These are phyloP conservation scores for Cercophora sp. DNA, from an alignment of 495 filamentous ascomycete genomes.

Conservation along the genomic window DNA sequence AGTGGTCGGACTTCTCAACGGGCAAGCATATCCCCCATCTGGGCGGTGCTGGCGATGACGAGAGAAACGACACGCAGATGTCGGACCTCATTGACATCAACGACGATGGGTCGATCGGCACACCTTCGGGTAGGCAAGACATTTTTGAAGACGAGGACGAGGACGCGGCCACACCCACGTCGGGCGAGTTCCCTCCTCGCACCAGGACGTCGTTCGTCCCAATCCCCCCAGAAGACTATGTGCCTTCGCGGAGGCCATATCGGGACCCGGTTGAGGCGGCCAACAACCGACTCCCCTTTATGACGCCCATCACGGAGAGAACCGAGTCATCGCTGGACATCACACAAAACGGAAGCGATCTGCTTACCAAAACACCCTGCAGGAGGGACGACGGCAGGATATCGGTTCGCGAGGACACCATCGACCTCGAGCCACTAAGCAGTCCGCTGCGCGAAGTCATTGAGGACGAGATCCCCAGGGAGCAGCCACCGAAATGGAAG, in stretches of 20 bases:
- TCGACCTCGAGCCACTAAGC: conserved; percentile 54
- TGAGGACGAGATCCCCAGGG: conserved; percentile 31
- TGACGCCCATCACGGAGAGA: conserved; percentile 96
- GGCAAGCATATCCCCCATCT: conserved; percentile 63
- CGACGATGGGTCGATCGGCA: conserved; percentile 3
- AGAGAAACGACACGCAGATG: conserved; percentile 20
- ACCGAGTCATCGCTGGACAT: conserved; percentile 80
- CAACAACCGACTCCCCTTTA: conserved; percentile 88
- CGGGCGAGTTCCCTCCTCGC: conserved; percentile 31
- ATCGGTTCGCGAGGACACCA: conserved; percentile 33
- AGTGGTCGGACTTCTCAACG: conserved; percentile 82
- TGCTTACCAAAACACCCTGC: conserved; percentile 70
- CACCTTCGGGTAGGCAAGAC: not conserved
- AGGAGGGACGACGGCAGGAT: conserved; percentile 33
- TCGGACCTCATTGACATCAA: conserved; percentile 34
- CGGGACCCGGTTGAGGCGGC: conserved; percentile 70
- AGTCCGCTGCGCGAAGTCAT: conserved; percentile 65
- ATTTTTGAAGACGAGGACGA: conserved; percentile 36
- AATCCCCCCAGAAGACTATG: conserved; percentile 80
- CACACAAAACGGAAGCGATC: conserved; percentile 51
- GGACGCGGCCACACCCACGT: conserved; percentile 19
- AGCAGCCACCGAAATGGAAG: conserved; percentile 27
- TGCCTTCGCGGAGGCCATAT: conserved; percentile 68
- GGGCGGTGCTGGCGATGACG: conserved; percentile 16
- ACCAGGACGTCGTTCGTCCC: conserved; percentile 52